Evolutionary conservation across 2,329 filamentous ascomycete species (phyloP).

Genomic region (Colletotrichum coccodes): DNA sequence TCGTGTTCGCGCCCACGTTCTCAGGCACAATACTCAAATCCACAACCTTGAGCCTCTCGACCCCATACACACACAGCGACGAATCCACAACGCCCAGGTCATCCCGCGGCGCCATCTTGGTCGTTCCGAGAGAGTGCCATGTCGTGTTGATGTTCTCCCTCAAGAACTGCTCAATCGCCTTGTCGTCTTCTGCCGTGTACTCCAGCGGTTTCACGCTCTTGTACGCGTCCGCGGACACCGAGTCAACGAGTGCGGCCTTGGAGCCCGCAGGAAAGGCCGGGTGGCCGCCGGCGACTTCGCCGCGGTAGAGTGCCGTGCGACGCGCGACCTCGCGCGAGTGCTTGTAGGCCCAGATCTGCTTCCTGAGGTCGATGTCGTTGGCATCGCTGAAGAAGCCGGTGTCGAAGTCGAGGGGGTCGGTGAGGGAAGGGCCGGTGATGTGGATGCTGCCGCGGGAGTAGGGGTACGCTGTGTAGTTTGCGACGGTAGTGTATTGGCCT

Average conservation of each 20-base stretch:
- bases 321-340: constrained; percentile 70
- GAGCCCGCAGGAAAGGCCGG: constrained; percentile 55
- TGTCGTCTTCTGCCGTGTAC: constrained; percentile 61
- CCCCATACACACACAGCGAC: constrained; percentile 54
- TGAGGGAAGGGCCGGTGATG: constrained; percentile 51
- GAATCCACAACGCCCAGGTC: constrained; percentile 53
- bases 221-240: constrained; percentile 57
- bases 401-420: constrained; percentile 58
- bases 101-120: constrained; percentile 54
- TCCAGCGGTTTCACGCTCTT: constrained; percentile 50
- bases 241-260: constrained; percentile 46
- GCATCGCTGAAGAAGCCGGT: constrained; percentile 60
- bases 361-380: constrained; percentile 65
- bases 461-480: constrained; percentile 66
- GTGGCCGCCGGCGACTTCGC: constrained; percentile 54
- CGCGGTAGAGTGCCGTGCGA: constrained; percentile 63
- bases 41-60: constrained; percentile 51
- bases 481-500: constrained; percentile 60
- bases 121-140: constrained; percentile 58
- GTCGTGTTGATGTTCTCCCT: constrained; percentile 52
- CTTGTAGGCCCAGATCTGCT: constrained; percentile 73
- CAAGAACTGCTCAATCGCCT: constrained; percentile 56
- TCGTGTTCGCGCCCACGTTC: constrained; percentile 60
- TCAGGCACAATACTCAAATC: constrained; percentile 48
- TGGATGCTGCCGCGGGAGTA: constrained; percentile 69